A percentile compares a stretch with the other conserved stretches of the same genome.
Conservation (phyloP, 2,329 filamentous ascomycete genomes). For the Clathrospora elynae region DNA sequence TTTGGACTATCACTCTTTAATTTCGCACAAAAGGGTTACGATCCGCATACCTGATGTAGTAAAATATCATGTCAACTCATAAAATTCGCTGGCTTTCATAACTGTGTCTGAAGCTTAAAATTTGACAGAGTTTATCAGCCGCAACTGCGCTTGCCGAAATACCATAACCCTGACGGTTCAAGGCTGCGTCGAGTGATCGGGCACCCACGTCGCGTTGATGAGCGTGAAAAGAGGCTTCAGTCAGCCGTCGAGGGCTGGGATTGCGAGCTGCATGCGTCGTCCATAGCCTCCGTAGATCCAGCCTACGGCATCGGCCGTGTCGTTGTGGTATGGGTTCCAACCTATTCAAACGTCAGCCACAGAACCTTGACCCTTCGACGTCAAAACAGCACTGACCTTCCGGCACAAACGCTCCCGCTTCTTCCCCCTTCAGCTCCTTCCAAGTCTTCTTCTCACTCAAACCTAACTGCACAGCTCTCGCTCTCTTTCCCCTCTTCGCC, state of each 20-base stretch:
- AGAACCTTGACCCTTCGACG: neutral
- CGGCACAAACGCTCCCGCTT: slow-evolving; percentile 29
- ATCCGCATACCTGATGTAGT: too few relatives aligned
- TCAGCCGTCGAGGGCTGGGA: slow-evolving; percentile 30
- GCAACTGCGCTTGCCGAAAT: too few relatives aligned
- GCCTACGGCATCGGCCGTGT: slow-evolving; percentile 44
- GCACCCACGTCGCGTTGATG: slow-evolving; percentile 4
- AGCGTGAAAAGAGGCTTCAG: slow-evolving; percentile 10
- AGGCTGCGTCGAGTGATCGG: too few relatives aligned
- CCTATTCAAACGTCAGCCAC: slow-evolving; percentile 22
- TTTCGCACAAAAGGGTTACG: too few relatives aligned
- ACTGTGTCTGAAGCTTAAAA: too few relatives aligned
- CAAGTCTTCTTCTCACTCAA: slow-evolving; percentile 35
- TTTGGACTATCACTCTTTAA: too few relatives aligned
- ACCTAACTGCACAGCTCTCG: slow-evolving; percentile 32
- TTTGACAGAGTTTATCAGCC: too few relatives aligned
- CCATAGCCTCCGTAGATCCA: slow-evolving; percentile 46
- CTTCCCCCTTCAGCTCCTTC: slow-evolving; percentile 39
- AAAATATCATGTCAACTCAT: too few relatives aligned
- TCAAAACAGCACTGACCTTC: slow-evolving; percentile 28
- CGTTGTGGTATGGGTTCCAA: slow-evolving; percentile 43
- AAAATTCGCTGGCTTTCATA: too few relatives aligned
- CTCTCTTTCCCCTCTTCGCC: slow-evolving; percentile 38
- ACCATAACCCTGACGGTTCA: too few relatives aligned
- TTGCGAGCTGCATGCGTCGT: slow-evolving; percentile 39